A percentile compares a stretch with the other conserved stretches of the same genome.
Conservation (phyloP, 2,329 filamentous ascomycete genomes). For the Leptographium flavum region DNA sequence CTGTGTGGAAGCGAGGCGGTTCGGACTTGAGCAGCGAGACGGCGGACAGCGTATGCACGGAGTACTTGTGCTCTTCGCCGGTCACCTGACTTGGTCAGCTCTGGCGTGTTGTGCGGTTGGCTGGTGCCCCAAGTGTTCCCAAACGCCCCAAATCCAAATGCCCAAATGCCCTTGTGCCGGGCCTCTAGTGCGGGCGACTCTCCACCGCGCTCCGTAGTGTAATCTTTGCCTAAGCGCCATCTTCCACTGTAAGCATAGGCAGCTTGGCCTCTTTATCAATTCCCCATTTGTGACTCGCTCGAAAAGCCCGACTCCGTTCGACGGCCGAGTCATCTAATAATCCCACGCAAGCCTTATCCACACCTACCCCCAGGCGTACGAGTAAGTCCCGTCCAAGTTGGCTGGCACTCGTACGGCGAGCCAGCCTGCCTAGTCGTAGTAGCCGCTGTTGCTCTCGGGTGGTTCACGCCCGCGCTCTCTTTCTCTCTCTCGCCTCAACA, state of each 20-base stretch:
- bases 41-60: neutral
- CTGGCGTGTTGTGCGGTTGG: conserved; percentile 2
- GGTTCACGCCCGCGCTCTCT: neutral
- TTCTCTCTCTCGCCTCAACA: neutral
- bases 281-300: conserved; percentile 12
- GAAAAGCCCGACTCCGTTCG: conserved; percentile 12
- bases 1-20: too few species aligned
- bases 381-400: too few species aligned
- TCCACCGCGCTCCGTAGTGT: conserved; percentile 6
- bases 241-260: too few species aligned
- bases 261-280: conserved; percentile 13
- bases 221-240: neutral
- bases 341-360: conserved; percentile 3
- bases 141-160: too few species aligned
- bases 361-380: conserved; percentile 1
- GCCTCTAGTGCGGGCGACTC: conserved; percentile 4
- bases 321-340: neutral
- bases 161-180: conserved; percentile 1
- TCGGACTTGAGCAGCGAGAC: too few species aligned
- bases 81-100: neutral
- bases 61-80: neutral
- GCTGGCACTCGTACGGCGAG: neutral
- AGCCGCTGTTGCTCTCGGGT: too few species aligned
- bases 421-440: conserved; percentile 1
- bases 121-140: conserved; percentile 3